phyloP scores from a whole-genome alignment of 768 basidiomycete species.

The Leccinum rimulosum region DNA sequence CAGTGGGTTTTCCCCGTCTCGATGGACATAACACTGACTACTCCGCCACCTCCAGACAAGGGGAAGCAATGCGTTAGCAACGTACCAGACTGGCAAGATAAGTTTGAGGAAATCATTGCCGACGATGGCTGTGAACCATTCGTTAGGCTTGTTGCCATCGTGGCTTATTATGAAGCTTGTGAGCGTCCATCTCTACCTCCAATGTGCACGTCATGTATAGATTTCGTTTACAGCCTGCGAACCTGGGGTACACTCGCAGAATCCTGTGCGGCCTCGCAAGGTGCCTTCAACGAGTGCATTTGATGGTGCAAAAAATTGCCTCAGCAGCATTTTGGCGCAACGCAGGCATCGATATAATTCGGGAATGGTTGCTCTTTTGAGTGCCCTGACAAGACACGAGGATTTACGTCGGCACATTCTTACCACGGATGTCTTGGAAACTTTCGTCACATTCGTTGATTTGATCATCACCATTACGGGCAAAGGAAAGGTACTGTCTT shows the following conservation, averaged over 20 bases:
- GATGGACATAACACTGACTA: background rate
- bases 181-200: background rate
- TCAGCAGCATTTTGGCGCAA: conserved; percentile 6
- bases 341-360: conserved; percentile 18
- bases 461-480: background rate
- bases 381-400: conserved; percentile 21
- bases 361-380: conserved; percentile 22
- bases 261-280: background rate
- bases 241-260: background rate
- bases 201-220: background rate
- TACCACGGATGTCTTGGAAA: conserved; percentile 11
- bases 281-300: conserved; percentile 4
- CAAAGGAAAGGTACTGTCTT: background rate
- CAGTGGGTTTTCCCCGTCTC: background rate
- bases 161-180: conserved; percentile 24
- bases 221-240: conserved; percentile 10
- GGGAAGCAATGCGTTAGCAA: conserved; percentile 19
- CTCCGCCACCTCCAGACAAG: conserved; percentile 7
- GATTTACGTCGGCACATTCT: conserved; percentile 15
- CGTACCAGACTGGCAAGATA: conserved; percentile 9
- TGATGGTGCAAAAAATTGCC: conserved; percentile 12
- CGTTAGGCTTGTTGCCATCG: conserved; percentile 20
- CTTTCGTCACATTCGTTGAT: conserved; percentile 16
- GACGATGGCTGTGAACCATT: conserved; percentile 7
- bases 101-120: conserved; percentile 10